Evolutionary conservation across 2,329 filamentous ascomycete species (phyloP).

Genomic region (Neonectria hederae): DNA sequence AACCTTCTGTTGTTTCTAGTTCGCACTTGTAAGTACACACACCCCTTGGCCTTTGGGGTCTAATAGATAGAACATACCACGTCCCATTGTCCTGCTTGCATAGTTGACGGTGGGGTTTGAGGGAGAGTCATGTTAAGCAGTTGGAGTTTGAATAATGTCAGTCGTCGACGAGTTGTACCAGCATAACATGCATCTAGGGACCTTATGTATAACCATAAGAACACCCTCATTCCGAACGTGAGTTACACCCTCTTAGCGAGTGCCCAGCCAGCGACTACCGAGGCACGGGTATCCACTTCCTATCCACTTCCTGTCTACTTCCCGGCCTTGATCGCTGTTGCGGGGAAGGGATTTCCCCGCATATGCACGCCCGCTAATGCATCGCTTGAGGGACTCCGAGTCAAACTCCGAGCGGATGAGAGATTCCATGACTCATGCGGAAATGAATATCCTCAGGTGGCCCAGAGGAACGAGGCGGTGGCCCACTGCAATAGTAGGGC

Average conservation of each 20-base stretch:
- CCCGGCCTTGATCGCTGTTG: not conserved
- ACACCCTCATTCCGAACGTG: not conserved
- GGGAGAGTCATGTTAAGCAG: slow-evolving; percentile 9
- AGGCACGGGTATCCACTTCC: slow-evolving; percentile 20
- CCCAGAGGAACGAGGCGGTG: not conserved
- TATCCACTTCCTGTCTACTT: not conserved
- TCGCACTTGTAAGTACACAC: not conserved
- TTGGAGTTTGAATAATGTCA: not conserved
- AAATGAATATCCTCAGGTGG: slow-evolving; percentile 12
- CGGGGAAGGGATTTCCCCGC: slow-evolving; percentile 16
- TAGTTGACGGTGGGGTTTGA: slow-evolving; percentile 9
- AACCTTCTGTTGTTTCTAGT: slow-evolving; percentile 37
- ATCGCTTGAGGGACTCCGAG: slow-evolving; percentile 17
- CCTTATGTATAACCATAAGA: slow-evolving; percentile 2
- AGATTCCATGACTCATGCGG: slow-evolving; percentile 3
- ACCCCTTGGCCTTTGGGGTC: not conserved
- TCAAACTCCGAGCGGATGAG: not conserved
- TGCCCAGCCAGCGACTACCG: slow-evolving; percentile 1
- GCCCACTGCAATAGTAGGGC: not conserved
- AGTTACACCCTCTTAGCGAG: not conserved
- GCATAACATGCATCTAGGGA: not conserved
- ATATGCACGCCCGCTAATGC: not conserved
- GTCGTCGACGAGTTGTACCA: not conserved
- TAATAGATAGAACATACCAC: slow-evolving; percentile 7
- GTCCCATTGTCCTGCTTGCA: slow-evolving; percentile 30